Evolutionary conservation across 495 filamentous ascomycete species (phyloP).

Genomic region (Darksidea phi): DNA sequence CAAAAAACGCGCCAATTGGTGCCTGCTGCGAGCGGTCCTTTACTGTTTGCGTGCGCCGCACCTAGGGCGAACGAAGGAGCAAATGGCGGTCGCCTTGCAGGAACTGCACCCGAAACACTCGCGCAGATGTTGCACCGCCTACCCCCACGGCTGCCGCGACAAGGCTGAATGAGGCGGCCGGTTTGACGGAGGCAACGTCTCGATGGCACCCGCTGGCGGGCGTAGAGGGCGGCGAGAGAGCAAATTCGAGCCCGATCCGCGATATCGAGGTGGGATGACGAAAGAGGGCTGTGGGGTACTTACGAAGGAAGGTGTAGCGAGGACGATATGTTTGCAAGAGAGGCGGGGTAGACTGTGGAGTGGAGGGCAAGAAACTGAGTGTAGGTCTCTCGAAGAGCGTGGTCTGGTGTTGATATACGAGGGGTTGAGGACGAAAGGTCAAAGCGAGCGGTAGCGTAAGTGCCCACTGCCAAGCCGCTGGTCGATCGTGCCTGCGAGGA

Average conservation of each 20-base stretch:
- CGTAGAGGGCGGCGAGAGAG: constrained; percentile 2
- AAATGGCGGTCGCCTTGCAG: too few relatives aligned
- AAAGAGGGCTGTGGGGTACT: constrained; percentile 18
- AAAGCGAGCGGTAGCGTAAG: constrained; percentile 2
- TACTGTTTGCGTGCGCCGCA: too few relatives aligned
- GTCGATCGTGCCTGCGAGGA: not conserved
- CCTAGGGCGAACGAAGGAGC: too few relatives aligned
- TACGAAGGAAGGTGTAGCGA: constrained; percentile 6
- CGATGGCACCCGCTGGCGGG: constrained; percentile 6
- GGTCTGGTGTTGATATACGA: constrained; percentile 4
- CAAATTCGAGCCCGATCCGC: constrained; percentile 9
- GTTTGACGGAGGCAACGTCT: not conserved
- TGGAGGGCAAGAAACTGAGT: constrained; percentile 7
- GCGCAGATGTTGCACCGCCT: too few relatives aligned
- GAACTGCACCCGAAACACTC: too few relatives aligned
- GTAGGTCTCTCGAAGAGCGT: not conserved
- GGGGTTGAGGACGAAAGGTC: constrained; percentile 1
- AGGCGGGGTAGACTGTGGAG: not conserved
- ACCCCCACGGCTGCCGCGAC: too few relatives aligned
- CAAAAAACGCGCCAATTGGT: too few relatives aligned
- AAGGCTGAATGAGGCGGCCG: not conserved
- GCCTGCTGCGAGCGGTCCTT: too few relatives aligned
- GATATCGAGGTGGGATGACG: constrained; percentile 21
- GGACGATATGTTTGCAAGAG: not conserved
- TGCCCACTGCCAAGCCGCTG: not conserved